Percentiles rank a stretch among this genome's conserved stretches.
These are phyloP conservation scores for Furcasterigmium sp. DNA, from an alignment of 2,329 filamentous ascomycete species.

Conservation along the genomic window DNA sequence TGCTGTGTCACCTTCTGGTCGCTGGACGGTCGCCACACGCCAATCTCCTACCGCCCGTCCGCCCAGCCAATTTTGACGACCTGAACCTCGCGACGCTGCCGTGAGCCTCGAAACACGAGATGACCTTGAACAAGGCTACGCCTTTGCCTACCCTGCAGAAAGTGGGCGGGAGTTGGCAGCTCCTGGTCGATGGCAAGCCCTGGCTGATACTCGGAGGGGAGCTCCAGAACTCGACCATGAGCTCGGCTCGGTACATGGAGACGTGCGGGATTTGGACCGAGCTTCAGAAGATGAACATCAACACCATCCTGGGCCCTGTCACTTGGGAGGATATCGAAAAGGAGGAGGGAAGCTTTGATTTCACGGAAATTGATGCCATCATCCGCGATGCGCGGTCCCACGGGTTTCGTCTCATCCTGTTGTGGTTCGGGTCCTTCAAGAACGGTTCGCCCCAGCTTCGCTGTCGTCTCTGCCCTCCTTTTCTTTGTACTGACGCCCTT, in stretches of 20 bases:
- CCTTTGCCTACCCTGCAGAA: background rate
- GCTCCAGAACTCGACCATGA: constrained; percentile 21
- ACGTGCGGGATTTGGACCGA: constrained; percentile 12
- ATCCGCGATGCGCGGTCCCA: constrained; percentile 14
- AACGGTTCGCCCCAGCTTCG: background rate
- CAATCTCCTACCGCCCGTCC: background rate
- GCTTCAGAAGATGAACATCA: constrained; percentile 17
- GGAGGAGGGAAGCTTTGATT: constrained; percentile 19
- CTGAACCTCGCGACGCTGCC: background rate
- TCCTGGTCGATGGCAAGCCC: constrained; percentile 19
- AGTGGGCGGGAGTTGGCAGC: constrained; percentile 17
- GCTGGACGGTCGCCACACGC: too few species aligned
- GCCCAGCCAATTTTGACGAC: too few species aligned
- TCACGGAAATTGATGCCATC: constrained; percentile 17
- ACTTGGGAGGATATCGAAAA: constrained; percentile 25
- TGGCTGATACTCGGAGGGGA: constrained; percentile 24
- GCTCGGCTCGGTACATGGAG: constrained; percentile 15
- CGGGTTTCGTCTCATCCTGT: background rate
- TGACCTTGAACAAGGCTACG: background rate
- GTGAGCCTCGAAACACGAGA: background rate
- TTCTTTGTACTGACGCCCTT: background rate
- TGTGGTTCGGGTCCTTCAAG: constrained; percentile 3
- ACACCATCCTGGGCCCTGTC: constrained; percentile 22
- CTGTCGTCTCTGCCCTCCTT: background rate
- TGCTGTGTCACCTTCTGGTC: too few species aligned